Base-by-base conservation (phyloP, 495 filamentous ascomycete species). In the Talaromyces ruber region DNA sequence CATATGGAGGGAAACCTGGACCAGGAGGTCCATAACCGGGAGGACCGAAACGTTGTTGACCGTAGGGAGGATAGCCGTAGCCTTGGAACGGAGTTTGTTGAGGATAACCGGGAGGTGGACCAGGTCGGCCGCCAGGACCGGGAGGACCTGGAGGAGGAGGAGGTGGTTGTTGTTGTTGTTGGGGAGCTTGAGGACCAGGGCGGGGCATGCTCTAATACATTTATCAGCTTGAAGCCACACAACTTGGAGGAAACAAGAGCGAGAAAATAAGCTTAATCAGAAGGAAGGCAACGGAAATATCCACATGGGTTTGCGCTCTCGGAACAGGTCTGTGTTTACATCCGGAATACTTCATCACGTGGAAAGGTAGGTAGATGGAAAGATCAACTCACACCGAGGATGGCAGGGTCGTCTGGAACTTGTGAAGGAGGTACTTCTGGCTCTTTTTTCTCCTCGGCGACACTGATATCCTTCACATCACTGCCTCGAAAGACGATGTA, bases 281-380 rank as follows among this genome's bases (percentile, higher is more conserved):
- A 95, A 96, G 92, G 93, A 97, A 96, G 92, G 92, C 93, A 97
- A 96, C 92, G 93, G 91, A 95, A 88, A 90, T 88, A 76, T 96
- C 92, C 84, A 93, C 92, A 96, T 73, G 81, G 79, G 77, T 87
- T 94, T 96, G 90, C 89, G 91, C 91, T 90, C 85, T 92, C 86
- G 70, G 77, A 80, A 77, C 76, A 78, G 74, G 74, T 79, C 72
- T 87, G 86, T 85, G 82, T 79, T 90, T 83, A 89, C 87, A 92
- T 92, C 89, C 89, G 88, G 78, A 81, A 85, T 91, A 69, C 72
- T 91, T 90, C 89, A 89, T 96, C 92, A 94, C 82, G 61, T 66
- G 74, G 70, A 51, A 55, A 45, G 61, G 51, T 4, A 50, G 45
- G 7, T 34, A 26, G 21, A 39, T 9, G 57, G 8, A 25, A 25